These are phyloP conservation scores for Claviceps fusiformis DNA, from an alignment of 2,329 filamentous ascomycete species.

Conservation along the genomic window DNA sequence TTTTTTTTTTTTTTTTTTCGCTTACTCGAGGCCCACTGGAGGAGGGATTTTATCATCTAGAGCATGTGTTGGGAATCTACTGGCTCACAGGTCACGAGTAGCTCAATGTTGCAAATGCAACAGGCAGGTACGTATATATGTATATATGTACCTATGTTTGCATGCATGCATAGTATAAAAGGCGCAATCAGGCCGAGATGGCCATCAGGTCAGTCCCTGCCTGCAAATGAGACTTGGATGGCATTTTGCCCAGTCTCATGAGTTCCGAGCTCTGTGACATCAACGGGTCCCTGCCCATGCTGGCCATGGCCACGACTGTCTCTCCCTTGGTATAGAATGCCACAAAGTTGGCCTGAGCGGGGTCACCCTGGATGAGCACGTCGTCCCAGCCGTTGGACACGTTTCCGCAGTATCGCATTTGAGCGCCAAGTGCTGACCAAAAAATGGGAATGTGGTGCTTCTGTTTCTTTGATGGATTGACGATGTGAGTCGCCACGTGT, in stretches of 20 bases:
- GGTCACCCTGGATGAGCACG: constrained; percentile 63
- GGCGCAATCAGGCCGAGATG: constrained; percentile 13
- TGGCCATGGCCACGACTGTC: constrained; percentile 76
- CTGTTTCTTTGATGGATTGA: constrained; percentile 42
- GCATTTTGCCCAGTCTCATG: constrained; percentile 75
- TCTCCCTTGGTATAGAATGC: constrained; percentile 85
- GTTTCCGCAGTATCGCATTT: constrained; percentile 89
- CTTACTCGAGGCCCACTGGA: no score
- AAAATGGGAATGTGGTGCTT: constrained; percentile 84
- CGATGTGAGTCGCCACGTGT: constrained; percentile 63
- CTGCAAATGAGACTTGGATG: constrained; percentile 62
- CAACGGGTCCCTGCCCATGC: constrained; percentile 79
- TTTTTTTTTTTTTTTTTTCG: no score
- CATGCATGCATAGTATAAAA: no score
- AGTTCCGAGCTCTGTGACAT: constrained; percentile 74
- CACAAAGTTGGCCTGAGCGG: constrained; percentile 66
- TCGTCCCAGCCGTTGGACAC: constrained; percentile 73
- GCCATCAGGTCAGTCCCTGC: constrained; percentile 42
- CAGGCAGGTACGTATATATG: no score
- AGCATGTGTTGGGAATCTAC: no score
- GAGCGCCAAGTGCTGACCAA: constrained; percentile 84
- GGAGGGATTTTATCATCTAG: no score
- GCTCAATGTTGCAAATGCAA: no score
- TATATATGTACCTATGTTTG: no score
- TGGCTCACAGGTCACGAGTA: no score